Evolutionary conservation across 345 rosid species (phyloP).

Genomic region (Murraya koenigii): DNA sequence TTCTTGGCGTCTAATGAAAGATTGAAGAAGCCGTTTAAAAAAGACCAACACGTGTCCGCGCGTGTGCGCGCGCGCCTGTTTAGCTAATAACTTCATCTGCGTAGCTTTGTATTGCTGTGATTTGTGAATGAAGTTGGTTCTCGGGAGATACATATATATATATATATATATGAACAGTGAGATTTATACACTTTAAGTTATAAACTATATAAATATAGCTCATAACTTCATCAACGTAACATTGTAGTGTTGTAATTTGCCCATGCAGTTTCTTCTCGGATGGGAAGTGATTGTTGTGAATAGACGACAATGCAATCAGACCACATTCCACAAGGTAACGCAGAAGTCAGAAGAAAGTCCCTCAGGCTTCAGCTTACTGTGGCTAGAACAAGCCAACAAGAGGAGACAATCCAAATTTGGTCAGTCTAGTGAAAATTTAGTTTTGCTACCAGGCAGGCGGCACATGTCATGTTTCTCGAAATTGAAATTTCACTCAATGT

Average conservation of each 20-base stretch:
- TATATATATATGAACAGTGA: too few species aligned
- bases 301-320: background rate
- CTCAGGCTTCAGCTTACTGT: background rate
- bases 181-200: too few species aligned
- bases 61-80: too few species aligned
- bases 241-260: background rate
- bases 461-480: slow-evolving; percentile 26
- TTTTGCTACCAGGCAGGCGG: slow-evolving; percentile 11
- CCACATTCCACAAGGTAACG: background rate
- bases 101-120: background rate
- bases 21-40: background rate
- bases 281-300: background rate
- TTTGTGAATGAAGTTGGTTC: background rate
- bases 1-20: background rate
- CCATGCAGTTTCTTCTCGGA: background rate
- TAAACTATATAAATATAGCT: background rate
- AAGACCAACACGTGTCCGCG: background rate
- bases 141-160: too few species aligned
- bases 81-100: background rate
- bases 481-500: background rate
- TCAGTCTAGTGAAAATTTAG: slow-evolving; percentile 8
- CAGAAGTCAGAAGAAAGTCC: background rate
- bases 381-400: background rate
- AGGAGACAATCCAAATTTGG: slow-evolving; percentile 8
- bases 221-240: background rate